These are phyloP conservation scores for Prillingera fragicola DNA, from an alignment of 1,284 basidiomycete species.

Conservation along the genomic window DNA sequence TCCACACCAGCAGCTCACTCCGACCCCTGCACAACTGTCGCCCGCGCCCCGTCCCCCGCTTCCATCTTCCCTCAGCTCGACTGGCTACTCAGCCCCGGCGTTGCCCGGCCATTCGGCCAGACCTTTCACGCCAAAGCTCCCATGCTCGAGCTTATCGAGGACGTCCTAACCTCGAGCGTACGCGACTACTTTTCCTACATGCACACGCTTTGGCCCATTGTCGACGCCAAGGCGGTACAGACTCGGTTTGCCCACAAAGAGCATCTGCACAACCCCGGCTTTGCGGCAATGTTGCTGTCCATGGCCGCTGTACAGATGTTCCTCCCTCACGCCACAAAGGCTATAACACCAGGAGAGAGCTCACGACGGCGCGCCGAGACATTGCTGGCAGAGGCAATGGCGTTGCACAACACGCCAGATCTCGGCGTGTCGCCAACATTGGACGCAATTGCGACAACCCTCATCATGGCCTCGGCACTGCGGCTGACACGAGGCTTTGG, in stretches of 20 bases:
- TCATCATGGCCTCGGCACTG: constrained; percentile 1
- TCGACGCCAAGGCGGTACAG: constrained; percentile 1
- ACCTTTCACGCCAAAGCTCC: background rate
- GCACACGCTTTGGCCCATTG: background rate
- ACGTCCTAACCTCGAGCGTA: background rate
- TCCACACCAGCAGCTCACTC: background rate
- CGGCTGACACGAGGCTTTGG: background rate
- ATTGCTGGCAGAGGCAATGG: background rate
- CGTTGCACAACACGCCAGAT: constrained; percentile 2
- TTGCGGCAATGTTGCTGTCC: constrained; percentile 1
- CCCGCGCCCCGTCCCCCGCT: background rate
- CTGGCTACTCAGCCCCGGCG: background rate
- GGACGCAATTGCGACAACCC: background rate
- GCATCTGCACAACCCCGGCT: constrained; percentile 1
- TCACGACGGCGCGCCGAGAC: background rate
- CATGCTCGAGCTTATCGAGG: background rate
- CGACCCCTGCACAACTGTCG: background rate
- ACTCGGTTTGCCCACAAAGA: background rate
- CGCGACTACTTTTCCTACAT: background rate
- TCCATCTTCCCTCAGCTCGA: background rate
- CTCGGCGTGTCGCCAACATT: background rate
- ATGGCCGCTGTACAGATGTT: background rate
- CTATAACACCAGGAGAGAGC: too few relatives aligned
- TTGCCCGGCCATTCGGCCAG: background rate
- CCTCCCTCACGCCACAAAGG: background rate